Evolutionary conservation across 108 stramenopile species (phyloP), one percentile per base, ranked within the genome.

Genomic region (Nitzschia sp.): DNA sequence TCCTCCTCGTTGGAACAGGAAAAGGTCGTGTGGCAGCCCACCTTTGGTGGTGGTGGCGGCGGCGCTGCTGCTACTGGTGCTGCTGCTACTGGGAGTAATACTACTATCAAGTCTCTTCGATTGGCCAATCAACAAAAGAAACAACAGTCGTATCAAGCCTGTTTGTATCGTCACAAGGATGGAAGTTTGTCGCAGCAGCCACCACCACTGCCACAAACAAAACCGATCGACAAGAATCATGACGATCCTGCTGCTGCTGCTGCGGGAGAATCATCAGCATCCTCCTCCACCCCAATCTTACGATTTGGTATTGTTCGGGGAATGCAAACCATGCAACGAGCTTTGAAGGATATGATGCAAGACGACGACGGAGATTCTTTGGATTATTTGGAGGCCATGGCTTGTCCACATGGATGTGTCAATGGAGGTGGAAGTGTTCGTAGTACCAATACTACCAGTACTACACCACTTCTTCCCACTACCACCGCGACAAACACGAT

Each of bases 311-410:
- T 85, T 52, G 97, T 96, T 22, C 96, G 97, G 70, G 98, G 98
- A 8, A 97, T 98, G 80, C 96, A 97, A 71, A 96, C 96, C 45
- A 88, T 98, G 53, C 97, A 99, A 77, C 78, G 89, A 4, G 73
- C 97, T 27, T 66, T 97, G 17, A 83, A 69, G 76, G 73, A 79
- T 26, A 85, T 55, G 48, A 62, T 31, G 74, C 27, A 13, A 33
- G 25, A 55, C 25, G 21, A 61, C 21, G 31, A 26, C 19, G 58
- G 29, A 34, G 67, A 35, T 32, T 22, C 45, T 29, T 87, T 82
- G 62, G 86, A 98, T 63, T 96, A 92, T 55, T 84, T 99, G 0
- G 98, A 99, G 82, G 85, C 92, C 22, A 98, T 99, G 97, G 98
- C 98, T 38, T 99, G 98, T 71, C 98, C 98, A 21, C 66, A 62